Percentiles rank a stretch among this genome's conserved stretches.
Evolutionary conservation across 1,139 yeast genomes (phyloP).

Genomic region (Protomyces arabidopsidicola): DNA sequence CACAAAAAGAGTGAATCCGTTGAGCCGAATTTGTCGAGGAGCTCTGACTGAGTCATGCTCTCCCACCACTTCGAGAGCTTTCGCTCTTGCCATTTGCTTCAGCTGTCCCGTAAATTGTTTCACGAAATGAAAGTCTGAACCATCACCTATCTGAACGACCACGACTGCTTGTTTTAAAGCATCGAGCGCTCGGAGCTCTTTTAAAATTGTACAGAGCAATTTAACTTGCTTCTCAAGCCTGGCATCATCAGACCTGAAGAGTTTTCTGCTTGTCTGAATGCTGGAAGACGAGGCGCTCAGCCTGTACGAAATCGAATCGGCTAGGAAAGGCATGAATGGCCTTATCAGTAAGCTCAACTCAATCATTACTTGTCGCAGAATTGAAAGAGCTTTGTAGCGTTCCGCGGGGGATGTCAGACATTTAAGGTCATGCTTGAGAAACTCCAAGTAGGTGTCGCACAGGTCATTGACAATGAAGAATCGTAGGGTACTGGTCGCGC

Average conservation of each 20-base stretch:
- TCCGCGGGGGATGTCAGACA: conserved; percentile 79
- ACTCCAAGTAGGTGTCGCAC: conserved; percentile 97
- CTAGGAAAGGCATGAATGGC: conserved; percentile 95
- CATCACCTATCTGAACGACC: background rate
- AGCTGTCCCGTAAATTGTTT: background rate
- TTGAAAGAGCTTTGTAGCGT: conserved; percentile 85
- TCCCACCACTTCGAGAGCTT: background rate
- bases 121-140: no score
- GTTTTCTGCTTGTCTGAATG: no score
- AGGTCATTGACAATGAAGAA: conserved; percentile 90
- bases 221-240: background rate
- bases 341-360: conserved; percentile 86
- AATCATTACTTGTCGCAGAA: conserved; percentile 77
- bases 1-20: background rate
- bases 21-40: background rate
- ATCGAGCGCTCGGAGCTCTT: background rate
- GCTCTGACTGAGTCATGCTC: background rate
- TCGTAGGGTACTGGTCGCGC: conserved; percentile 78
- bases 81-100: background rate
- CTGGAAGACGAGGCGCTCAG: conserved; percentile 38
- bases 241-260: background rate
- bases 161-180: background rate
- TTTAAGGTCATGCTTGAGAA: conserved; percentile 83
- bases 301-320: conserved; percentile 99
- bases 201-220: background rate